Conservation (phyloP, 805 yeast species). For the Wickerhamomyces queroliae region DNA sequence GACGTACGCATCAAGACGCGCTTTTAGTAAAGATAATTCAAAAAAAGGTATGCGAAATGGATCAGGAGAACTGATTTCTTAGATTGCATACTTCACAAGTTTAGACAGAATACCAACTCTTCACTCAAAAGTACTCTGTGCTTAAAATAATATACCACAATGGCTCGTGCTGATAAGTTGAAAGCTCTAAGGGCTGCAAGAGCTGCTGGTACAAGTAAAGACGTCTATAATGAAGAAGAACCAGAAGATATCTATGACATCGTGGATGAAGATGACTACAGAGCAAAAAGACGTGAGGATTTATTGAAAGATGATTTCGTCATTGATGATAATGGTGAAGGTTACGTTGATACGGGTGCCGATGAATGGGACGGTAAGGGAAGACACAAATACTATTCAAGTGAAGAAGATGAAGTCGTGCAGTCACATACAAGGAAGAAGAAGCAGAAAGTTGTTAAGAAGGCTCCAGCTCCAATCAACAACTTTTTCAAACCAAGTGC, state of each 20-base stretch:
- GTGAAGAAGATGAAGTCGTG: conserved; percentile 40
- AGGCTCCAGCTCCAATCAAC: conserved; percentile 43
- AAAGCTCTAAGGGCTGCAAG: conserved; percentile 62
- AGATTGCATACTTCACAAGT: not conserved
- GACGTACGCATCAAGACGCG: not conserved
- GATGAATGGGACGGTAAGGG: conserved; percentile 75
- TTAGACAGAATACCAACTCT: too few relatives aligned
- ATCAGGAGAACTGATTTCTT: not conserved
- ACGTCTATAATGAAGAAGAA: conserved; percentile 41
- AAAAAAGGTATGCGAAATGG: not conserved
- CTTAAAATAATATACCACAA: conserved; percentile 7
- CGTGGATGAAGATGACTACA: conserved; percentile 74
- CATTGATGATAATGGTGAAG: conserved; percentile 90
- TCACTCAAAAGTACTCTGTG: not conserved
- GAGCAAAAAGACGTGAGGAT: conserved; percentile 72
- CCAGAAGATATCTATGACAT: conserved; percentile 74
- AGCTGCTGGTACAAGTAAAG: conserved; percentile 38
- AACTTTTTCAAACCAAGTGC: conserved; percentile 44
- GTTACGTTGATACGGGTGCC: conserved; percentile 89
- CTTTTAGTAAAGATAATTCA: not conserved
- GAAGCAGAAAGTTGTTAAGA: conserved; percentile 24
- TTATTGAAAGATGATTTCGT: conserved; percentile 88
- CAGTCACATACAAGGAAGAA: conserved; percentile 17
- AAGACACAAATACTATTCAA: conserved; percentile 40
- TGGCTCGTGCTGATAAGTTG: conserved; percentile 41